phyloP scores from a whole-genome alignment of 768 basidiomycete species.

The Boletus sp. region DNA sequence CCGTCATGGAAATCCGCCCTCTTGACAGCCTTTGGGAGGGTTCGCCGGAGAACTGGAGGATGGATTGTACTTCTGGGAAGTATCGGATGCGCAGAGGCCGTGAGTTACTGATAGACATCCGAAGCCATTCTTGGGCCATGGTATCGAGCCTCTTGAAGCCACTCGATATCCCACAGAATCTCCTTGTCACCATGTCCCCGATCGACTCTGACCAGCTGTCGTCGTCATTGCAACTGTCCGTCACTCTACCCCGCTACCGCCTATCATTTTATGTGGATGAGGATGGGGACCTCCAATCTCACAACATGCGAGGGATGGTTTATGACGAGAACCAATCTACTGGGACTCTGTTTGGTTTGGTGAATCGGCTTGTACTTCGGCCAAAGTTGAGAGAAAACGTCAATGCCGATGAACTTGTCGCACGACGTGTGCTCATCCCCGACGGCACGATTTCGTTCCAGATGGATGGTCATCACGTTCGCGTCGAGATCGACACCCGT shows the following conservation, averaged over 20 bases:
- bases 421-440: slow-evolving; percentile 38
- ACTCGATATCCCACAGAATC: slow-evolving; percentile 22
- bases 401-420: not conserved
- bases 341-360: slow-evolving; percentile 44
- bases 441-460: slow-evolving; percentile 28
- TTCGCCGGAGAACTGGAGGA: slow-evolving; percentile 27
- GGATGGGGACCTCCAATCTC: slow-evolving; percentile 35
- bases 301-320: slow-evolving; percentile 39
- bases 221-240: slow-evolving; percentile 16
- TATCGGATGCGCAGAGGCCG: slow-evolving; percentile 8
- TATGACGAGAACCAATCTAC: slow-evolving; percentile 40
- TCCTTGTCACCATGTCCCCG: slow-evolving; percentile 18
- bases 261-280: slow-evolving; percentile 39
- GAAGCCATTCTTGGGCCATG: slow-evolving; percentile 28
- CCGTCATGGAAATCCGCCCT: slow-evolving; percentile 28
- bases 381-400: slow-evolving; percentile 2
- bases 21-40: slow-evolving; percentile 22
- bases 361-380: slow-evolving; percentile 39
- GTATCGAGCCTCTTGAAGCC: slow-evolving; percentile 21
- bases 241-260: slow-evolving; percentile 39
- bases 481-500: slow-evolving; percentile 8
- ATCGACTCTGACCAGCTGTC: not conserved
- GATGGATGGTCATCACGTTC: slow-evolving; percentile 14
- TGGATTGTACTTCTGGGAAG: slow-evolving; percentile 10
- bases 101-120: slow-evolving; percentile 24